Conservation (phyloP, 1,284 basidiomycete genomes). For the Xerocomus cyaneibrunnescens region DNA sequence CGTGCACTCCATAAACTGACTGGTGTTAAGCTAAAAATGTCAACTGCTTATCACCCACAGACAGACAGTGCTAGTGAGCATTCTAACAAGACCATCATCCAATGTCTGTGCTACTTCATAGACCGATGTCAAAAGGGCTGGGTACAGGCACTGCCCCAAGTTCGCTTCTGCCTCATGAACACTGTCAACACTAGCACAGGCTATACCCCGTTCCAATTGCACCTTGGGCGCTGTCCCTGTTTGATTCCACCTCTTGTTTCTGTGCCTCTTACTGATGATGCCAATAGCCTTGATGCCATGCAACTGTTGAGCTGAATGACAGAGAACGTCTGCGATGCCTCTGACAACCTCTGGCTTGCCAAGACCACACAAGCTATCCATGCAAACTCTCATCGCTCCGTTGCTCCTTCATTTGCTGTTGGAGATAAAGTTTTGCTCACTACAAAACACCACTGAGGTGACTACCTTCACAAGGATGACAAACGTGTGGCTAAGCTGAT, state of each 20-base stretch:
- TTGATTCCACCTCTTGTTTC: neutral
- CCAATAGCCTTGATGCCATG: too few relatives aligned
- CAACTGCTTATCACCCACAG: neutral
- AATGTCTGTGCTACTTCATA: neutral
- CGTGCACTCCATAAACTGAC: neutral
- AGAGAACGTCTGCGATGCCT: too few relatives aligned
- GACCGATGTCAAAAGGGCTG: neutral
- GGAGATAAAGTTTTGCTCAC: too few relatives aligned
- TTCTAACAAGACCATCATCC: neutral
- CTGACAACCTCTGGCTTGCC: too few relatives aligned
- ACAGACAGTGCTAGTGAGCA: neutral
- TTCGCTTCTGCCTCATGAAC: neutral
- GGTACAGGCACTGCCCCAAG: neutral
- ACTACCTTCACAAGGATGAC: too few relatives aligned
- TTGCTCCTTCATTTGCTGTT: too few relatives aligned
- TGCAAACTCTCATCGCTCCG: too few relatives aligned
- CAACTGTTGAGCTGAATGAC: too few relatives aligned
- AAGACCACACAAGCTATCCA: too few relatives aligned
- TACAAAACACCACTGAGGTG: too few relatives aligned
- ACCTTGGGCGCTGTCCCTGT: neutral
- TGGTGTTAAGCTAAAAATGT: neutral
- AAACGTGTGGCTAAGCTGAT: too few relatives aligned
- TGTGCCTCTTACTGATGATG: too few relatives aligned
- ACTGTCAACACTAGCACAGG: neutral
- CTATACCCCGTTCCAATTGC: neutral